A percentile compares a stretch with the other conserved stretches of the same genome.
phyloP scores from a whole-genome alignment of 1,284 basidiomycete species.

The Fistulinella cinereoalba region DNA sequence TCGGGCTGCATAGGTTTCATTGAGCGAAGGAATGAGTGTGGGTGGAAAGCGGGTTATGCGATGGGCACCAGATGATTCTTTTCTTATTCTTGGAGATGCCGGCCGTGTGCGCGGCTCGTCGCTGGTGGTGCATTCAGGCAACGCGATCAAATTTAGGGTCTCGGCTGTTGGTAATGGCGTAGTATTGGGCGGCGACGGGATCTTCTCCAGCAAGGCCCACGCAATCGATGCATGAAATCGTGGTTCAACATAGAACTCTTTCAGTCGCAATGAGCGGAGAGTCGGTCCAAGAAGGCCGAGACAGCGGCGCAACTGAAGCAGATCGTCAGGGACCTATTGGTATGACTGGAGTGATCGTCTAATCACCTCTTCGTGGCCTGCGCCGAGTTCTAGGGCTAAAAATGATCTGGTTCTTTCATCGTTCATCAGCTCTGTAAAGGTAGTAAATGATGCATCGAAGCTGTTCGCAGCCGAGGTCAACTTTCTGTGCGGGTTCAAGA shows the following conservation, averaged over 20 bases:
- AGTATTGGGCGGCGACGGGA: slow-evolving; percentile 3
- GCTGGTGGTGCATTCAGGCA: not conserved
- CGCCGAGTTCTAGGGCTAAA: slow-evolving; percentile 71
- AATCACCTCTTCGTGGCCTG: slow-evolving; percentile 67
- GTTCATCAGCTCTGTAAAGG: slow-evolving; percentile 67
- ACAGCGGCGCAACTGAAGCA: slow-evolving; percentile 50
- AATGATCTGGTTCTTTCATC: slow-evolving; percentile 78
- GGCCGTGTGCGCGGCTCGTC: slow-evolving; percentile 5
- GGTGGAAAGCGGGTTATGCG: slow-evolving; percentile 53
- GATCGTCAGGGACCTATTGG: slow-evolving; percentile 18
- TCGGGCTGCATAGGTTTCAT: slow-evolving; percentile 41
- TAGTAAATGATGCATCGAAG: slow-evolving; percentile 68
- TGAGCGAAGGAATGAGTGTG: slow-evolving; percentile 46
- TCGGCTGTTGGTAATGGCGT: not conserved
- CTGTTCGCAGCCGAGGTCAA: slow-evolving; percentile 39
- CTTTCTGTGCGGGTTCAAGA: slow-evolving; percentile 4
- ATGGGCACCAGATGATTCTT: slow-evolving; percentile 30
- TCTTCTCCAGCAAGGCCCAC: slow-evolving; percentile 61
- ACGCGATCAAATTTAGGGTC: slow-evolving; percentile 2
- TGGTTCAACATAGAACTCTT: slow-evolving; percentile 69
- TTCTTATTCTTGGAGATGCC: slow-evolving; percentile 3
- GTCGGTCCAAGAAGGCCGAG: slow-evolving; percentile 51
- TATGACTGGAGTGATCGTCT: not conserved
- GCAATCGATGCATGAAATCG: slow-evolving; percentile 80
- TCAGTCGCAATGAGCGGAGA: slow-evolving; percentile 59